Base-by-base conservation (phyloP, 345 rosid species). In the Physaria fendleri region DNA sequence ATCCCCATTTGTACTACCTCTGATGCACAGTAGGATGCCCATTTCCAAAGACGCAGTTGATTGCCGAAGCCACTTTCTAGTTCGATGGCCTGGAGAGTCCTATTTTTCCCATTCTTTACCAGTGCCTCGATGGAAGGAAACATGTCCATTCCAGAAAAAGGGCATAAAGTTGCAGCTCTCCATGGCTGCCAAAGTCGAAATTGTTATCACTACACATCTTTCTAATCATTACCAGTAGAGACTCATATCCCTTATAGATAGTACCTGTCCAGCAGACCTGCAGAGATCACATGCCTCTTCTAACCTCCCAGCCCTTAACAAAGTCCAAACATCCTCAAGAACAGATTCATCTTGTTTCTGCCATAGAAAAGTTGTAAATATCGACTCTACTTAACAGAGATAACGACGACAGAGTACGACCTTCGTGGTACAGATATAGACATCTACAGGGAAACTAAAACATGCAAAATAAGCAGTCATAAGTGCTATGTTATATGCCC, bases 341-440 rank as follows among this genome's bases (percentile, higher is more conserved):
- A 93, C 85, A 63, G 88, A 93, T 62, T 93, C 94, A 62, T 93
- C 95, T 84, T 89, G 97, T 75, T 89, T 93, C 99, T 93, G 78
- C 45, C 40, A 30, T 49, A 42, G 29, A 51, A 39, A 68, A 68
- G 18, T 33, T 25, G 41, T 30, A 22, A 12, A 24, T 69, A 38
- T 30, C 22, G 13, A 15, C 39, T 55, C 30, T 22, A 17, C n/a
- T 35, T 17, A 17, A 47, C 45, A 40, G 14, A 0, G 1, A 38
- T 54, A 11, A 47, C 11, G 1, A 39, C 38, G 30, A 28, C 35
- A 12, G 38, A 37, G 30, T 9, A 47, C 12, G 6, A 62, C 51
- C 52, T 30, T 38, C 37, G 47, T 16, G 22, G 50, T 39, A 52
- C 2, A 37, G 21, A 61, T 37, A 37, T 34, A 21, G 23, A 35